These are phyloP conservation scores for Rhizoclosmatium sp. DNA, from an alignment of 192 early-diverging fungal genomes.

Conservation along the genomic window DNA sequence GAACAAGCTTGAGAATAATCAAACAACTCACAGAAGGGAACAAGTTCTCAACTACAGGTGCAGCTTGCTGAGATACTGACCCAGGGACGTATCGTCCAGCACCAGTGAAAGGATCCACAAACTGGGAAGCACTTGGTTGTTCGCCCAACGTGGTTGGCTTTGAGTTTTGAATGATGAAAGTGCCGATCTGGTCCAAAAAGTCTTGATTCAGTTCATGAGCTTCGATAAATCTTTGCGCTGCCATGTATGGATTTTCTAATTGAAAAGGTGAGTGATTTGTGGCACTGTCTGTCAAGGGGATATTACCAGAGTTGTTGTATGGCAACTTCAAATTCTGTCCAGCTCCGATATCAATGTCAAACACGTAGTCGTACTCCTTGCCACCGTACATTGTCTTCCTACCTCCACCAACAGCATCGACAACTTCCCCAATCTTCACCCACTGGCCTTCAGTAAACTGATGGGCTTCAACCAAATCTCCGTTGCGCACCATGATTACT, in stretches of 20 bases:
- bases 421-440: conserved; percentile 92
- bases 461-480: conserved; percentile 81
- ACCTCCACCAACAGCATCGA: conserved; percentile 80
- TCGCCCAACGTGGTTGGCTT: conserved; percentile 65
- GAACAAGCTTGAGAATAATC: neutral
- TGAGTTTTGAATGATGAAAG: conserved; percentile 92
- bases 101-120: conserved; percentile 74
- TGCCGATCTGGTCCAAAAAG: conserved; percentile 91
- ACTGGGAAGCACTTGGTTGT: conserved; percentile 27
- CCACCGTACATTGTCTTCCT: conserved; percentile 85
- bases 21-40: conserved; percentile 6
- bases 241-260: conserved; percentile 89
- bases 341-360: conserved; percentile 93
- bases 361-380: conserved; percentile 96
- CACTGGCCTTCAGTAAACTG: conserved; percentile 82
- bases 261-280: neutral
- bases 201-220: conserved; percentile 80
- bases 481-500: conserved; percentile 85
- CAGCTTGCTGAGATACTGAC: neutral
- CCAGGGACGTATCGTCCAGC: conserved; percentile 35
- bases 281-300: neutral
- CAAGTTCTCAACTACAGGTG: conserved; percentile 17
- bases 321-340: conserved; percentile 91
- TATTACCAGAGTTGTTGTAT: conserved; percentile 80
- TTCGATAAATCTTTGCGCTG: conserved; percentile 91